Percentiles rank a stretch among this genome's conserved stretches.
phyloP scores from a whole-genome alignment of 140 eudicot genomes.

The Cichorium intybus region DNA sequence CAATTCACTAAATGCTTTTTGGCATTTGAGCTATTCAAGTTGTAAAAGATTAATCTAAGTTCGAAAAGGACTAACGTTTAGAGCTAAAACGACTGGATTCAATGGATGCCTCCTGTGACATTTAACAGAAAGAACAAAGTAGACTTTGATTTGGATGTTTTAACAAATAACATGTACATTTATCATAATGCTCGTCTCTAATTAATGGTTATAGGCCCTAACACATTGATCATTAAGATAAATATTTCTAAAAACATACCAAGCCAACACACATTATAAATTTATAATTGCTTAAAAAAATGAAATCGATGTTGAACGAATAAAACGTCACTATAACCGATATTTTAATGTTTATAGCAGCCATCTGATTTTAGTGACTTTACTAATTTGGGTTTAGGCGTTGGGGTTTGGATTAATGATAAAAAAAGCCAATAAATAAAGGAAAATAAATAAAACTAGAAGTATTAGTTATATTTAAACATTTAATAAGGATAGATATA shows the following conservation, averaged over 20 bases:
- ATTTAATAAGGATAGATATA: too few species aligned
- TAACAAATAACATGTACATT: constrained; percentile 34
- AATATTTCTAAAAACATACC: constrained; percentile 11
- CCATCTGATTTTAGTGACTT: not conserved
- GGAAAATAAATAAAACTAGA: too few species aligned
- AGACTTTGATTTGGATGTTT: constrained; percentile 19
- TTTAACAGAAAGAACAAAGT: constrained; percentile 21
- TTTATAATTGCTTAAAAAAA: not conserved
- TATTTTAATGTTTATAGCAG: not conserved
- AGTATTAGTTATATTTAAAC: too few species aligned
- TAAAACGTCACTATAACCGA: not conserved
- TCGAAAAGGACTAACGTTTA: not conserved
- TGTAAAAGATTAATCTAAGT: not conserved
- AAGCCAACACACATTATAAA: not conserved
- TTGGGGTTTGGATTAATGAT: too few species aligned
- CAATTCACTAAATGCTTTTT: not conserved
- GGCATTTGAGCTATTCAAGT: not conserved
- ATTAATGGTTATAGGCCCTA: constrained; percentile 20
- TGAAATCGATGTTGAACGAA: not conserved
- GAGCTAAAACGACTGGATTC: not conserved
- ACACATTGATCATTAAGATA: constrained; percentile 6
- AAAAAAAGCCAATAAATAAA: too few species aligned
- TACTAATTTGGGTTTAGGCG: too few species aligned
- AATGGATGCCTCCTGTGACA: constrained; percentile 1
- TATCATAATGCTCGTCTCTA: constrained; percentile 18